Evolutionary conservation across 140 eudicot genomes (phyloP), one percentile per base, ranked within the genome.

Genomic region (Flaveria floridana): DNA sequence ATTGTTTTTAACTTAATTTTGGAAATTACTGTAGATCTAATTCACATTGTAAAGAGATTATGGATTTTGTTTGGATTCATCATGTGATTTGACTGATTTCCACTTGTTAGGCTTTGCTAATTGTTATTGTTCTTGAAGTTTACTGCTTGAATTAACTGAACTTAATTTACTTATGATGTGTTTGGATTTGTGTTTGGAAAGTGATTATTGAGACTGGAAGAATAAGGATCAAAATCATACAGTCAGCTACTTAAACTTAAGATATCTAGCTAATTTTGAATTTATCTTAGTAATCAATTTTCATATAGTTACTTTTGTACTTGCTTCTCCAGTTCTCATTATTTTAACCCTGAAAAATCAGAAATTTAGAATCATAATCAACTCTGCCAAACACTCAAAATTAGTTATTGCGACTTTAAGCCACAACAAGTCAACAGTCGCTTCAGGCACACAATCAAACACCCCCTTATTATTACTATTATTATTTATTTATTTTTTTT

Each of bases 1-100:
- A 59, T 44, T 59, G 28, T 58, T 73, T 57, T 74, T 4, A 5
- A 3, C 37, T 11, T n/a, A 48, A 39, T n/a, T 74, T 48, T 2
- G 62, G 57, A 37, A 8, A 30, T 7, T 52, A 9, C n/a, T 52
- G 25, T 52, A 76, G 41, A 39, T 65, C 73, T 64, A 2, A 51
- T 20, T 14, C 66, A 65, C 42, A 74, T 28, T 44, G 20, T 73
- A 53, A 30, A 55, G 65, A 18, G 66, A 72, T 10, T 3, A 34
- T 55, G 67, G 12, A 55, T 55, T 55, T 30, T 20, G 51, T 70
- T 28, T 51, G 64, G 61, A 46, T 21, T 47, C 28, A 15, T 63
- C 21, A 20, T 63, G 69, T 26, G 50, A 34, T 34, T 34, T 34
- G 14, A 7, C 14, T 47, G 21, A 67, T 5, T 67, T 67, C 16